Base-by-base conservation (phyloP, 106 monocot species). In the Ottelia alismoides region DNA sequence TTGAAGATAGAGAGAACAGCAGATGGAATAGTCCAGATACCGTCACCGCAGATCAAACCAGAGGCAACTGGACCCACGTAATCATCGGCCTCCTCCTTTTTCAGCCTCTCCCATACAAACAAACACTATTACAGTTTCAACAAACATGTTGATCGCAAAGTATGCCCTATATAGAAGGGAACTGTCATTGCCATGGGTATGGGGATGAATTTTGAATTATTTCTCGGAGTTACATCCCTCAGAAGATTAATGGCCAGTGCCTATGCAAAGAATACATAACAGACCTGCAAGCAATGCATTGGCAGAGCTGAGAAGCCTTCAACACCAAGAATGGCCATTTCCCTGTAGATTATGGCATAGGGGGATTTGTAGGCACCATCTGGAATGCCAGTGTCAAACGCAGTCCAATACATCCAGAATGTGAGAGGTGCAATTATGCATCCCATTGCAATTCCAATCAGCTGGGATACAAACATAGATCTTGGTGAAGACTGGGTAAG, bases 121-220 rank as follows among this genome's bases (percentile, higher is more conserved):
- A 47, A 78, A 91, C 45, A 91, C 47, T 1, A 91, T 81, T 11
- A 81, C 78, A 0, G 81, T 84, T 16, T 84, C 90, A 2, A 91
- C 73, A 51, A 84, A 91, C 90, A 91, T 91, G 45, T 91, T 84
- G 3, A 91, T 78, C 0, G 84, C 84, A 55, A 91, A 91, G 60
- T 91, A 91, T 0, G 90, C 84, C 90, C 90, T 12, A 91, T 84
- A 28, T 84, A 91, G 67, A 91, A 91, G 0, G 90, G 90, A 2
- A 91, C 51, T 1, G 90, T 81, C 84, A 91, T 78, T 5, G 84
- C 90, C 90, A 91, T 91, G 0, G 90, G 90, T 23, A 91, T 78
- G 0, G 90, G 90, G 20, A 91, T 72, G 31, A 48, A 91, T 18
- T 28, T 49, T 0, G 84, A 74, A 19, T 75, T 63, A 11, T 55